phyloP scores from a whole-genome alignment of 768 basidiomycete species.

The Boletus rubescentipes region DNA sequence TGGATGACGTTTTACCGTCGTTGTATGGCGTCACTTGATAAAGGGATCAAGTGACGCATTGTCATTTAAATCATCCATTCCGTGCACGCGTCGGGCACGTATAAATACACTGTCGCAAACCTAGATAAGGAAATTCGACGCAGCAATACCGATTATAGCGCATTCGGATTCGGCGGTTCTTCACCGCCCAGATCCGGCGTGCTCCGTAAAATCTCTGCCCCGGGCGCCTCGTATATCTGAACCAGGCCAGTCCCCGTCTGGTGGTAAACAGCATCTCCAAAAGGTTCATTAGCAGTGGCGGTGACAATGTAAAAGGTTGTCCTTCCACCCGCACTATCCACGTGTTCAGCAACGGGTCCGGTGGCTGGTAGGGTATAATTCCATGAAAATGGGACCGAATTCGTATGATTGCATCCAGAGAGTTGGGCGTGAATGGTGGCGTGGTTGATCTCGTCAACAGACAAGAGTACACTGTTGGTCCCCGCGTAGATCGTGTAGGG shows the following conservation, averaged over 20 bases:
- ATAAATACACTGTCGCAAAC: not conserved
- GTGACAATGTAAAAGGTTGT: not conserved
- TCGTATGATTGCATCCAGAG: too few relatives aligned
- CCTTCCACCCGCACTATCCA: conserved; percentile 11
- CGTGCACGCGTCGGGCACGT: too few relatives aligned
- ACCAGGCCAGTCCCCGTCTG: conserved; percentile 2
- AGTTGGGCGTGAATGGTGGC: too few relatives aligned
- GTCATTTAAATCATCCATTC: too few relatives aligned
- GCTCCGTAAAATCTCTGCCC: not conserved
- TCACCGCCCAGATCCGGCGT: not conserved
- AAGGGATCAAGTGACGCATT: not conserved
- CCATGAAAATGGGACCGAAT: too few relatives aligned
- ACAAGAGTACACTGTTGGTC: conserved; percentile 9
- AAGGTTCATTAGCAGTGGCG: not conserved
- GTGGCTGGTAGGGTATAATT: too few relatives aligned
- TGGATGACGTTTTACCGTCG: not conserved
- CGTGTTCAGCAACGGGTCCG: not conserved
- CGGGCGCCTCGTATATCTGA: conserved; percentile 4
- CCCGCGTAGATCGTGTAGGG: conserved; percentile 11
- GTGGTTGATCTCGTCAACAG: not conserved
- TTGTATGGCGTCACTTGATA: not conserved
- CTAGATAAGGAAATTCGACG: not conserved
- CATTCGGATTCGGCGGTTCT: not conserved
- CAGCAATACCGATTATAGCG: not conserved
- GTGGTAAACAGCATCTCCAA: not conserved